Conservation (phyloP, 305 asterid genomes). For the Stenogyne calaminthoides region DNA sequence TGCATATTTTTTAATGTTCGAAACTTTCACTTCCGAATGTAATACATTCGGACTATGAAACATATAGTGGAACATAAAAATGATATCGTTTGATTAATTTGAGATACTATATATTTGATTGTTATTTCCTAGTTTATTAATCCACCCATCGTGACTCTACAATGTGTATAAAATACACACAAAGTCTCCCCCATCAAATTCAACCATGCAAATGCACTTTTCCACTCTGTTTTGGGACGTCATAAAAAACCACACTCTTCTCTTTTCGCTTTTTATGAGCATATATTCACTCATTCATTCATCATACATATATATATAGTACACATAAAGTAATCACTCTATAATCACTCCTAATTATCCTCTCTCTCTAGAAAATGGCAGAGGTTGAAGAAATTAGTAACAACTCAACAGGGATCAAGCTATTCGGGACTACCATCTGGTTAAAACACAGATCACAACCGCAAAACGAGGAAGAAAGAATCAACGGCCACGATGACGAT, state of each 20-base stretch:
- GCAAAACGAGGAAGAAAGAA: constrained; percentile 12
- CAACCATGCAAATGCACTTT: constrained; percentile 28
- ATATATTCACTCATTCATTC: constrained; percentile 26
- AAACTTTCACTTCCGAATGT: too few relatives aligned
- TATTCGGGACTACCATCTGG: constrained; percentile 78
- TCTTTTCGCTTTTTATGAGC: constrained; percentile 38
- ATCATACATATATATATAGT: constrained; percentile 21
- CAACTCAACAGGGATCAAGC: constrained; percentile 63
- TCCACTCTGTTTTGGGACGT: constrained; percentile 24
- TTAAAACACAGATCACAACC: constrained; percentile 32
- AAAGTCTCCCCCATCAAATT: constrained; percentile 5
- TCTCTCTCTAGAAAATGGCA: constrained; percentile 42
- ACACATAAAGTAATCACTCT: constrained; percentile 19
- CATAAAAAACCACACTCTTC: not conserved
- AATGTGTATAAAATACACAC: not conserved
- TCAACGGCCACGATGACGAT: constrained; percentile 9
- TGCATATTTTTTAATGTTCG: too few relatives aligned
- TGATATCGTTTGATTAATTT: too few relatives aligned
- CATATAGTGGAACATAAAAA: too few relatives aligned
- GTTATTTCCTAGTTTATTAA: too few relatives aligned
- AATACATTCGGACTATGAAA: too few relatives aligned
- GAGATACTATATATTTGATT: too few relatives aligned
- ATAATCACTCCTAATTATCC: not conserved
- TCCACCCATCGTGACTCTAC: too few relatives aligned
- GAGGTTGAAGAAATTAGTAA: constrained; percentile 43